Base-by-base conservation (phyloP, 495 filamentous ascomycete genomes). In the Aspergillus panamensis region DNA sequence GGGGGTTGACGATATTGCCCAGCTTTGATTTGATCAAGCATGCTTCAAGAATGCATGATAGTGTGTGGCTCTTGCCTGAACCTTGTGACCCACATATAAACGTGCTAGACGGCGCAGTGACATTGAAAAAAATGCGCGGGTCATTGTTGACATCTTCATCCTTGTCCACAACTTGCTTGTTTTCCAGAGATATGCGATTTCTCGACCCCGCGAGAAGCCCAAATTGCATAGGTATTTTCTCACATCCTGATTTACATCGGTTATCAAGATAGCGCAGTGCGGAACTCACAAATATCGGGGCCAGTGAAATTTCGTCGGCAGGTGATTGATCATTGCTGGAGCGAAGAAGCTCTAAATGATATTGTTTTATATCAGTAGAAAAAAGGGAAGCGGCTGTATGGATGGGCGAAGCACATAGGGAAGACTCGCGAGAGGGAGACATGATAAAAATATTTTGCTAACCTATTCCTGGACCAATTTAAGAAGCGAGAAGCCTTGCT, bases 71-170 rank as follows among this genome's bases (percentile, higher is more conserved):
- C 72, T 91, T 92, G 2, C 89, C 89, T 40, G 84, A 86, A 0
- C 88, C 88, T 66, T 92, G 88, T 47, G 80, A 82, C 6, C 89
- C 89, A 57, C 89, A 92, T 47, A 92, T 87, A 67, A 92, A 92
- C 0, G 80, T 78, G 35, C 84, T 87, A 7, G 81, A 88, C 1
- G 89, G 87, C 0, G 81, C 74, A 8, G 85, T 77, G 3, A 86
- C 78, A 63, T 92, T 92, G 64, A 87, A 78, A 45, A 84, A 83
- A 1, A 90, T 59, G 1, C 84, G 74, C 0, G 77, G 73, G 53
- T 87, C 83, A 8, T 68, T 52, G 12, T 60, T 60, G 10, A 58
- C 62, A 33, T 57, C 66, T 25, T 48, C 64, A 25, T 69, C 64
- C 50, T 68, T 9, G 58, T 66, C 47, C 3, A 30, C 14, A 1